Evolutionary conservation across 106 monocot genomes (phyloP), one percentile per base, ranked within the genome.

Genomic region (Allium cepa): DNA sequence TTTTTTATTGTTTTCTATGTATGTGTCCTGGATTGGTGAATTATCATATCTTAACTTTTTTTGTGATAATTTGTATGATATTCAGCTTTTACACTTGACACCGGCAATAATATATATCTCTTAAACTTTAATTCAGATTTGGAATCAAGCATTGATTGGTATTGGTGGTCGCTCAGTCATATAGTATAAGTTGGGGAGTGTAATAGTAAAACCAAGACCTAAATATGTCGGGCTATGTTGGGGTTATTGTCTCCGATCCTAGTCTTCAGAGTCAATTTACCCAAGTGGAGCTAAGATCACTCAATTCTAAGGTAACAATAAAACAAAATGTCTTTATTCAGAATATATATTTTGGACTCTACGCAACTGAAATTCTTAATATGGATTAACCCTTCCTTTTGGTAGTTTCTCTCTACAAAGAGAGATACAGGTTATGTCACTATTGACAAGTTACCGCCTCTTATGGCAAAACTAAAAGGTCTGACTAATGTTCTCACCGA

Each of bases 201-300:
- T 8, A 46, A 18, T 62, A 53, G 1, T 8, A 50, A 45, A 15
- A 68, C 36, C 12, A 53, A 49, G 17, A 26, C 11, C 16, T 46
- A 51, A 55, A 26, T n/a, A 94, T 94, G 94, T 84, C 90, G 58
- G 70, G 80, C 53, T 90, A 71, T 64, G 64, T 90, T 46, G 90
- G 90, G 9, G 84, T 94, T 22, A 64, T 90, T 14, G 84, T 94
- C 65, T 94, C 94, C 18, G 90, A 87, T 87, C 84, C 87, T 5
- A 80, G 78, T 82, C 90, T 94, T 15, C 94, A 94, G 70, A 86
- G 73, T 80, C 94, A 94, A 27, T 94, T 94, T 80, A 90, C 94
- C 10, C 94, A 94, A 72, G 86, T 94, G 62, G 90, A 94, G 73
- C 90, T 94, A 49, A 79, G 90, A 46, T 52, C 76, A 50, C 94